A percentile compares a stretch with the other conserved stretches of the same genome.
Evolutionary conservation across 805 yeast species (phyloP).

Genomic region (Ogataea polymorpha): DNA sequence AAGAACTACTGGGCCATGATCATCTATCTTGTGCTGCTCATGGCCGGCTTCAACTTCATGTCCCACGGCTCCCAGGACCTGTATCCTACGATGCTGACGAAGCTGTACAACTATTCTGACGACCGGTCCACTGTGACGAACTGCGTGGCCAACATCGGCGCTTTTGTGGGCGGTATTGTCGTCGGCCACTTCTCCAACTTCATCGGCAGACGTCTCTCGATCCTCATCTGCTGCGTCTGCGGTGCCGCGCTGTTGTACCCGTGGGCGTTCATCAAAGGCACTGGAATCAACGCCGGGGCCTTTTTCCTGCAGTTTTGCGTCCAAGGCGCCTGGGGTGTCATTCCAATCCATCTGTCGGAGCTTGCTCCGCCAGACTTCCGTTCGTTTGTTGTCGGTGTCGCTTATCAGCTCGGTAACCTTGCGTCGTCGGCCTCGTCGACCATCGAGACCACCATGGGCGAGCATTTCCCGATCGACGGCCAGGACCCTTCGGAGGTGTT

Average conservation of each 20-base stretch:
- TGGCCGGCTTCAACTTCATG: conserved; percentile 63
- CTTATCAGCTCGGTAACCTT: conserved; percentile 68
- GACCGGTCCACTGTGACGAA: conserved; percentile 53
- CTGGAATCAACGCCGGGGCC: conserved; percentile 55
- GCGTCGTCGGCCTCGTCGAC: conserved; percentile 66
- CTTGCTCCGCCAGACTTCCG: conserved; percentile 61
- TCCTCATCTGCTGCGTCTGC: conserved; percentile 47
- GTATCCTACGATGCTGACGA: conserved; percentile 51
- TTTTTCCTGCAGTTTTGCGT: conserved; percentile 62
- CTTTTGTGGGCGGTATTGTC: conserved; percentile 51
- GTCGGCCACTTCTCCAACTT: conserved; percentile 56
- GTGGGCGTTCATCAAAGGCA: conserved; percentile 48
- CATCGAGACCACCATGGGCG: conserved; percentile 64
- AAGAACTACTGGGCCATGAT: conserved; percentile 57
- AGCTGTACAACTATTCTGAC: conserved; percentile 40
- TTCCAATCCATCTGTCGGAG: conserved; percentile 60
- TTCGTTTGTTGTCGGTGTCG: conserved; percentile 59
- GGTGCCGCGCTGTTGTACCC: conserved; percentile 67
- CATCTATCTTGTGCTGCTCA: conserved; percentile 52
- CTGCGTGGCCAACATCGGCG: conserved; percentile 58
- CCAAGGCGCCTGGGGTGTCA: conserved; percentile 70
- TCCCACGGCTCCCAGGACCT: conserved; percentile 65
- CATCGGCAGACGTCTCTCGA: conserved; percentile 52
- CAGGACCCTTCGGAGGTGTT: neutral
- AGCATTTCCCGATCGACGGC: conserved; percentile 39